These are phyloP conservation scores for Syzygium jambos DNA, from an alignment of 345 rosid genomes.

Conservation along the genomic window DNA sequence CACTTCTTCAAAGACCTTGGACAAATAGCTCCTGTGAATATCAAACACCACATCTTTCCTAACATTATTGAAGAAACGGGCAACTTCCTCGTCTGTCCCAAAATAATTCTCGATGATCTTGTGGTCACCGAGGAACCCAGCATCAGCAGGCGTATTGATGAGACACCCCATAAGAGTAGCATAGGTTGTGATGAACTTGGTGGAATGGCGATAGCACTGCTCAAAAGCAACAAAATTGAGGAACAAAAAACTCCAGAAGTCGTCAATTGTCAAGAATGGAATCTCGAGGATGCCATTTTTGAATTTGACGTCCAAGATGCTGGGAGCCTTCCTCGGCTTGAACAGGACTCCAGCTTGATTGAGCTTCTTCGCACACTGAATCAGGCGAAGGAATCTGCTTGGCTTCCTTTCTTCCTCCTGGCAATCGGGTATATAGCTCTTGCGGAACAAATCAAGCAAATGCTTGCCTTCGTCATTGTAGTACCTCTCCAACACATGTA, in stretches of 20 bases:
- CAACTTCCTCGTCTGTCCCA: slow-evolving; percentile 62
- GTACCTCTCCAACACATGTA: slow-evolving; percentile 13
- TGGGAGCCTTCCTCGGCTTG: slow-evolving; percentile 15
- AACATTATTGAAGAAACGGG: slow-evolving; percentile 38
- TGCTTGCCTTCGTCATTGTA: slow-evolving; percentile 29
- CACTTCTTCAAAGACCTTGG: slow-evolving; percentile 38
- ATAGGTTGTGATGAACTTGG: slow-evolving; percentile 59
- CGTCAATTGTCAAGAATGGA: slow-evolving; percentile 63
- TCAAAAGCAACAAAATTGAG: slow-evolving; percentile 71
- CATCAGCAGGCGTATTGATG: slow-evolving; percentile 48
- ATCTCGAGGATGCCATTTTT: slow-evolving; percentile 45
- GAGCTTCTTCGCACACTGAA: slow-evolving; percentile 55
- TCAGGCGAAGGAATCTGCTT: slow-evolving; percentile 23
- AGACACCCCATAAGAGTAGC: slow-evolving; percentile 57
- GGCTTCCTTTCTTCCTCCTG: slow-evolving; percentile 13
- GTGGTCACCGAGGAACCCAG: slow-evolving; percentile 45
- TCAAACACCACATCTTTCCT: slow-evolving; percentile 76
- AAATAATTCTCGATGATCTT: slow-evolving; percentile 62
- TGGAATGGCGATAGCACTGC: slow-evolving; percentile 48
- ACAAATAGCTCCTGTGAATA: slow-evolving; percentile 37
- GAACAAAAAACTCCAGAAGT: slow-evolving; percentile 55
- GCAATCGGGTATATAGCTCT: slow-evolving; percentile 13
- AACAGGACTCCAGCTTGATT: slow-evolving; percentile 38
- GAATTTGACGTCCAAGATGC: slow-evolving; percentile 56
- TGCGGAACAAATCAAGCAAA: slow-evolving; percentile 58